Evolutionary conservation across 805 yeast species (phyloP), one percentile per base, ranked within the genome.

Genomic region (Helenozyma baotianmanensis): DNA sequence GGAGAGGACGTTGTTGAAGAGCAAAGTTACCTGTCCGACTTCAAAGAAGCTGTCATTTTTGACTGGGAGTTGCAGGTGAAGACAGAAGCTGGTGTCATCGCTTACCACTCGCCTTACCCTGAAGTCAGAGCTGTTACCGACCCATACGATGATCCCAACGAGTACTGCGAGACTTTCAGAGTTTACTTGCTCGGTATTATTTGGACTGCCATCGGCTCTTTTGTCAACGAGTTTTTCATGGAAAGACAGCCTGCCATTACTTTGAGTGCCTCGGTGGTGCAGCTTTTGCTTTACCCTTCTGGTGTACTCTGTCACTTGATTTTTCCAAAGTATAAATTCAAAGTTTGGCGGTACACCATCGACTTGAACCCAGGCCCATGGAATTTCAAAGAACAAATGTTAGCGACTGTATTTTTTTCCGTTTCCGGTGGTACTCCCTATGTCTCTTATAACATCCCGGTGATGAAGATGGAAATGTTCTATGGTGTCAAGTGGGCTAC

Each of bases 281-380:
- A 41, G 14, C 38, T 45, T 29, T 35, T 45, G 15, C 31, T 45
- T 19, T 45, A 41, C 25, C 50, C 50, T 6, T 37, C 38, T 13
- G 50, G 78, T 47, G 47, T 42, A 28, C 41, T 66, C 1, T 58
- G 66, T 54, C 69, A 65, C 27, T 50, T 43, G 26, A 56, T 60
- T 27, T 36, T 74, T 17, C 81, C 82, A 15, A 64, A 68, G 33
- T 62, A 47, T 48, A 43, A 43, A 19, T 39, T 56, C 36, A 50
- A 28, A 23, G 43, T 49, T 29, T 48, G 41, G 76, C 29, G 57
- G 48, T 14, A 58, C 65, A 43, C 45, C 58, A 39, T 60, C 67
- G 46, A 42, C 6, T 51, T 78, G 32, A 76, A 76, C 50, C 81
- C 80, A 3, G 82, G 84, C n/a, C 80, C 81, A 11, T 80, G 82